Evolutionary conservation across 306 rosid genomes (phyloP).

Genomic region (Medicago arabica): DNA sequence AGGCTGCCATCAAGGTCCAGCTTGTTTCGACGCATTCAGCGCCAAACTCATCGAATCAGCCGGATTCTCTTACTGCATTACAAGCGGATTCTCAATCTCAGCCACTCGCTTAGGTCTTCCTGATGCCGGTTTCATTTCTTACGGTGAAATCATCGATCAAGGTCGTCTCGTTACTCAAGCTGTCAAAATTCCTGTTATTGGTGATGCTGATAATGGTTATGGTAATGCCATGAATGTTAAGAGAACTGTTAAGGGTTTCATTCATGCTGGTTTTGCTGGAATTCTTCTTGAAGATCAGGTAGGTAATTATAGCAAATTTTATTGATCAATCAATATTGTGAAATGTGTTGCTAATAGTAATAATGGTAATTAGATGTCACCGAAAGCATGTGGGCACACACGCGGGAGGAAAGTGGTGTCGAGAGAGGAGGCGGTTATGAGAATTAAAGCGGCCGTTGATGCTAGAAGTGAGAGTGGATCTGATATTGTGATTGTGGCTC

Average conservation of each 20-base stretch:
- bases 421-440: constrained; percentile 84
- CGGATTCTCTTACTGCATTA: constrained; percentile 77
- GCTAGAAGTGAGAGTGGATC: constrained; percentile 87
- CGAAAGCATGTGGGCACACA: constrained; percentile 93
- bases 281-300: constrained; percentile 94
- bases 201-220: constrained; percentile 89
- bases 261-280: constrained; percentile 84
- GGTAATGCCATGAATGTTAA: constrained; percentile 92
- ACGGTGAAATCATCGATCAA: constrained; percentile 86
- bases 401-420: constrained; percentile 84
- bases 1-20: constrained; percentile 85
- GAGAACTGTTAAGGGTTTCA: constrained; percentile 82
- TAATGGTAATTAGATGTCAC: constrained; percentile 47
- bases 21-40: constrained; percentile 86
- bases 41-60: constrained; percentile 79
- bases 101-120: constrained; percentile 86
- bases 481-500: constrained; percentile 91
- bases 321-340: background rate
- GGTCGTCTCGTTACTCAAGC: constrained; percentile 72
- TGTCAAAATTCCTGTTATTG: constrained; percentile 83
- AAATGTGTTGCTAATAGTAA: background rate
- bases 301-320: no score
- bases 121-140: constrained; percentile 81
- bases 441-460: constrained; percentile 84
- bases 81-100: constrained; percentile 86